These are phyloP conservation scores for Pseudocercospora fuligena DNA, from an alignment of 2,329 filamentous ascomycete species.

Conservation along the genomic window DNA sequence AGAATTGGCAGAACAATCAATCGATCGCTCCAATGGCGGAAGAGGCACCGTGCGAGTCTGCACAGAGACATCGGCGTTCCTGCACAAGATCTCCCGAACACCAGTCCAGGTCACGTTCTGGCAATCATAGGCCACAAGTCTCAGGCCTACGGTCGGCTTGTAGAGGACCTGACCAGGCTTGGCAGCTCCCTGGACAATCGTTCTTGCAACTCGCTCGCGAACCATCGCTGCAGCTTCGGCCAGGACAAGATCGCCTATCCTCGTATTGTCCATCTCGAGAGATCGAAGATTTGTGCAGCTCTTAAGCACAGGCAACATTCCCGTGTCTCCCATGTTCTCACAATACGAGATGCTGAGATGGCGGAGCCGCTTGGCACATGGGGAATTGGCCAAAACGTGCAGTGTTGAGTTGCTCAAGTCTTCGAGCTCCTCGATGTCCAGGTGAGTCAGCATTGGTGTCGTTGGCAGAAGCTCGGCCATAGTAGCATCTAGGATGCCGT, in stretches of 20 bases:
- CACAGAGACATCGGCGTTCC: constrained; percentile 75
- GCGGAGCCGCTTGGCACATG: constrained; percentile 72
- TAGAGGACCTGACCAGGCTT: constrained; percentile 30
- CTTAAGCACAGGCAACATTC: constrained; percentile 82
- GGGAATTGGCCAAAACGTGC: constrained; percentile 74
- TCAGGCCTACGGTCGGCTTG: constrained; percentile 63
- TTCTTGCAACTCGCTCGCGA: constrained; percentile 56
- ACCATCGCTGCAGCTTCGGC: constrained; percentile 84
- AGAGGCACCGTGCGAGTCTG: constrained; percentile 42
- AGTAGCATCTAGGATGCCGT: constrained; percentile 72
- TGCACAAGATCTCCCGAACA: constrained; percentile 80
- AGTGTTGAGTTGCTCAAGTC: constrained; percentile 76
- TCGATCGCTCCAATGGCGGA: constrained; percentile 31
- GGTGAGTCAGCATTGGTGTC: constrained; percentile 76
- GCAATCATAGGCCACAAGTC: constrained; percentile 87
- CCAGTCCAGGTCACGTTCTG: constrained; percentile 91
- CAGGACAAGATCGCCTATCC: constrained; percentile 83
- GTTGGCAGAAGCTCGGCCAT: constrained; percentile 75
- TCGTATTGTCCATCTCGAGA: constrained; percentile 91
- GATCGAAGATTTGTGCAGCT: constrained; percentile 70
- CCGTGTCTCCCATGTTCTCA: constrained; percentile 79
- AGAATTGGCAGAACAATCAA: constrained; percentile 32
- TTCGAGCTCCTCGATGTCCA: constrained; percentile 86
- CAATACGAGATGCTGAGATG: constrained; percentile 92
- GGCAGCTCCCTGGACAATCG: constrained; percentile 48